Evolutionary conservation across 495 filamentous ascomycete species (phyloP).

Genomic region (Penicillium samsonianum): DNA sequence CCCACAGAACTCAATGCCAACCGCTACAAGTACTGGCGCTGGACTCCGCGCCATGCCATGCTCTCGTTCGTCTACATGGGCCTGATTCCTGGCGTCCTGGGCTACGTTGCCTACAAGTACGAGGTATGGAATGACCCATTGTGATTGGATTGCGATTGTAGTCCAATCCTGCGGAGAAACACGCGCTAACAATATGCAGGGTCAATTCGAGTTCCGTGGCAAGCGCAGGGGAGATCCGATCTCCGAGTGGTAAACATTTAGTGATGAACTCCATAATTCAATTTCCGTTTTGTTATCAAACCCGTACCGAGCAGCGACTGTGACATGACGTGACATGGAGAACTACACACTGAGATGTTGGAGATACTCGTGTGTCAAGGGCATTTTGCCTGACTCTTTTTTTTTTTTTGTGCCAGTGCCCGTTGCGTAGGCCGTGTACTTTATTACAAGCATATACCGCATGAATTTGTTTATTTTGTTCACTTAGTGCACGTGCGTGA

Average conservation of each 20-base stretch:
- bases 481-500: not conserved
- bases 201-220: conserved; percentile 80
- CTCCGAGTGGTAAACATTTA: conserved; percentile 61
- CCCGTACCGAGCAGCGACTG: conserved; percentile 4
- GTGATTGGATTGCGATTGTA: not conserved
- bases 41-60: conserved; percentile 79
- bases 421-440: conserved; percentile 34
- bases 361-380: not conserved
- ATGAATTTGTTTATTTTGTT: conserved; percentile 29
- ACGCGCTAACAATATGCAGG: conserved; percentile 53
- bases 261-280: conserved; percentile 3
- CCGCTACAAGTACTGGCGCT: conserved; percentile 94
- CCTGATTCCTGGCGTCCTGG: conserved; percentile 66
- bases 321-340: not conserved
- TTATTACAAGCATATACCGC: conserved; percentile 45
- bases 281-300: not conserved
- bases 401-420: conserved; percentile 22
- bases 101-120: conserved; percentile 68
- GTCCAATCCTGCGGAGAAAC: not conserved
- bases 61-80: conserved; percentile 73
- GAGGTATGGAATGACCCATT: conserved; percentile 64
- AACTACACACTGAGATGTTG: conserved; percentile 1
- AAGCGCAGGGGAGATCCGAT: conserved; percentile 85
- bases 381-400: conserved; percentile 5
- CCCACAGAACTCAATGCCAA: conserved; percentile 75